Evolutionary conservation across 371 early-diverging fungal species (phyloP).

Genomic region (Apophysomyces ossiformis): DNA sequence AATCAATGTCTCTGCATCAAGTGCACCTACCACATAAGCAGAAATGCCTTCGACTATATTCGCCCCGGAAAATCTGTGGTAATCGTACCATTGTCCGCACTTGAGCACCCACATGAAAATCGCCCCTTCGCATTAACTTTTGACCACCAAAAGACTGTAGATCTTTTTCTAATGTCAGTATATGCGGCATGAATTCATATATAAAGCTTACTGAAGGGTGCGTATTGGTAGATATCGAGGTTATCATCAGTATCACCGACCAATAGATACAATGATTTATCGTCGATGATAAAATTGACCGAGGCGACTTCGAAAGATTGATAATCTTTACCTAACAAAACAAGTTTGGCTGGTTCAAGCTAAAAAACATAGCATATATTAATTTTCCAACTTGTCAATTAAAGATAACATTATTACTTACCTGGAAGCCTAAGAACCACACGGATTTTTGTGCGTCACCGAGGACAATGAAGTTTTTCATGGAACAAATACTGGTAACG

Average conservation of each 20-base stretch:
- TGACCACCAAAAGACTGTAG: conserved; percentile 90
- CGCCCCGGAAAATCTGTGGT: conserved; percentile 46
- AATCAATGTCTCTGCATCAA: background rate
- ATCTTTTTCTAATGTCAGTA: conserved; percentile 44
- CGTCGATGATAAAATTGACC: conserved; percentile 80
- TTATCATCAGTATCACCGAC: conserved; percentile 88
- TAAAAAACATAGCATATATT: conserved; percentile 29
- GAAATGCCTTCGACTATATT: conserved; percentile 47
- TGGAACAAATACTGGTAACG: conserved; percentile 79
- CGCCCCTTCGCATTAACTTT: conserved; percentile 88
- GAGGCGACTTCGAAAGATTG: conserved; percentile 73
- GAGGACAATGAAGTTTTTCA: conserved; percentile 93
- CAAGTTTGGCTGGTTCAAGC: conserved; percentile 93
- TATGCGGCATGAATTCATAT: background rate
- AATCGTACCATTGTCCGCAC: conserved; percentile 70
- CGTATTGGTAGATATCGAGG: conserved; percentile 82
- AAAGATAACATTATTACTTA: conserved; percentile 21
- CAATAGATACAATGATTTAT: conserved; percentile 72
- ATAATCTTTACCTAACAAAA: conserved; percentile 90
- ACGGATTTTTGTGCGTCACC: conserved; percentile 93
- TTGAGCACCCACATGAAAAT: conserved; percentile 82
- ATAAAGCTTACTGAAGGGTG: conserved; percentile 77
- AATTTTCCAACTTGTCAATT: background rate
- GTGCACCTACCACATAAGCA: conserved; percentile 55
- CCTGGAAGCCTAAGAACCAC: conserved; percentile 96